phyloP scores from a whole-genome alignment of 345 rosid genomes.

The Pugionium cornutum region DNA sequence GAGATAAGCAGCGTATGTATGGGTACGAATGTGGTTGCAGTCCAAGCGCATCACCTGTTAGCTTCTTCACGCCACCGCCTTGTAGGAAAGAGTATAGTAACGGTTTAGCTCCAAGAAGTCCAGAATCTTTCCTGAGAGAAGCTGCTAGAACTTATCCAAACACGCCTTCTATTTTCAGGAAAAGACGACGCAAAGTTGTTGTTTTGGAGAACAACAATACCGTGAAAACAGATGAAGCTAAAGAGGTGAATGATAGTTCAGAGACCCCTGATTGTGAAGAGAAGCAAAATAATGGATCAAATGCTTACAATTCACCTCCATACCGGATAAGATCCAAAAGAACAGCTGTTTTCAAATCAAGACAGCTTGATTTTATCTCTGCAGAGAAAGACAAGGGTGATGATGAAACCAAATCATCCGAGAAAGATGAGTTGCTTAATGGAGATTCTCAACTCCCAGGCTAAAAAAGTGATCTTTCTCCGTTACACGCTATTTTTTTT shows the following conservation, averaged over 20 bases:
- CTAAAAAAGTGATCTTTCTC: not conserved
- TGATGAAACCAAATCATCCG: conserved; percentile 46
- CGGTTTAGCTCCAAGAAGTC: conserved; percentile 53
- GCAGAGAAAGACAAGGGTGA: conserved; percentile 48
- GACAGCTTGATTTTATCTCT: conserved; percentile 81
- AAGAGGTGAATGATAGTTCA: conserved; percentile 41
- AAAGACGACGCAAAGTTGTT: conserved; percentile 51
- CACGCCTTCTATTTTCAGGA: conserved; percentile 89
- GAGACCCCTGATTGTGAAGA: conserved; percentile 49
- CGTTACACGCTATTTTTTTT: conserved; percentile 10
- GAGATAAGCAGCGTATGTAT: conserved; percentile 43
- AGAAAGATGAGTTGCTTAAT: conserved; percentile 24
- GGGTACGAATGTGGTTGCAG: conserved; percentile 47
- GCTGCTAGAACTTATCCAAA: conserved; percentile 85
- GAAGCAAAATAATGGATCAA: conserved; percentile 39
- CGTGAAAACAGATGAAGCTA: conserved; percentile 36
- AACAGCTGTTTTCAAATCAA: conserved; percentile 74
- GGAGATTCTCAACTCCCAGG: conserved; percentile 17
- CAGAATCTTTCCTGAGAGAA: conserved; percentile 67
- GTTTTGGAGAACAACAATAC: conserved; percentile 37
- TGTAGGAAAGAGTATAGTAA: conserved; percentile 48
- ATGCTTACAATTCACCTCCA: conserved; percentile 76
- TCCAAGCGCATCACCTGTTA: conserved; percentile 58
- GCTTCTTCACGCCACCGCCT: conserved; percentile 89
- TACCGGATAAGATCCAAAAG: conserved; percentile 80